Evolutionary conservation across 257 asterid species (phyloP), one percentile per base, ranked within the genome.

Genomic region (Solanum sparsipilum): DNA sequence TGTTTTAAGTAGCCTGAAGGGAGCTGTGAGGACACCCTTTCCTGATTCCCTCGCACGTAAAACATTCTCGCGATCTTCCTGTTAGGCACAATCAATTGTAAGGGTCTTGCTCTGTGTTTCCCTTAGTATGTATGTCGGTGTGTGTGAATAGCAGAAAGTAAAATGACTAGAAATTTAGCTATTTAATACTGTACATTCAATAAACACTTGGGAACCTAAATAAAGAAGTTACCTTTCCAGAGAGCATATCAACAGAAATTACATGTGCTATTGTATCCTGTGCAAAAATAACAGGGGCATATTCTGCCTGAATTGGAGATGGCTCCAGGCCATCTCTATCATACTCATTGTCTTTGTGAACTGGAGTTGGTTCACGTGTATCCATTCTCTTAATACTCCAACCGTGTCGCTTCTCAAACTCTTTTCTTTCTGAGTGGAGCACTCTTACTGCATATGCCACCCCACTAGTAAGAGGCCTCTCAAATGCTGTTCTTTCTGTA

Each of bases 21-120:
- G 99, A 90, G 99, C 99, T 39, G 99, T 97, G 86, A 97, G 98
- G 60, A 96, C 99, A 0, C 99, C 99, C 91, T 95, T 97, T 86
- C 98, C 99, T 10, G 98, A 97, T 91, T 93, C 98, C 90, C 99
- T 93, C 31, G 99, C 99, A 12, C 99, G 98, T 85, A 97, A 90
- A 67, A 97, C 95, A 90, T 97, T 97, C 86, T 95, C 98, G 23
- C 99, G 98, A 89, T 97, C 99, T 93, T 97, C 99, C 99, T 97
- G 97, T 88, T 79, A 46, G 85, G 86, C 74, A 90, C 72, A 92
- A 86, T 84, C 72, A 32, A 16, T 86, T 21, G n/a, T 36, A 73
- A 85, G 75, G 84, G 58, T 82, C 79, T 85, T 83, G 83, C 52
- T 56, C 68, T 36, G 60, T 20, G 9, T 31, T 84, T 70, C 18